Evolutionary conservation across 179 eudicot species (phyloP).

Genomic region (Silene coronaria): DNA sequence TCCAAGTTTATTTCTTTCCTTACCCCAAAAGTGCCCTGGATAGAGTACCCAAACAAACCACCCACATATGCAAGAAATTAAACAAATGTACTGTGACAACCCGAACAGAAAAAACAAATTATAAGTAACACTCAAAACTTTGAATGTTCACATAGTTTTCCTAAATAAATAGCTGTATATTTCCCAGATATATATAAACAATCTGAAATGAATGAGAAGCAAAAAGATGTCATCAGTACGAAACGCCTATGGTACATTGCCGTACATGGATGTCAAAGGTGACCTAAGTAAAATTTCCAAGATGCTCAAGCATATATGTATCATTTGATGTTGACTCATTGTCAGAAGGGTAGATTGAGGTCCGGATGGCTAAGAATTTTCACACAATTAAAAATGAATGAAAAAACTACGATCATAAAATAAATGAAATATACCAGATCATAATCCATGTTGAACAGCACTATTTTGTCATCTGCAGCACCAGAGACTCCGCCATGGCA

Average conservation of each 20-base stretch:
- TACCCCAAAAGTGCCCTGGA: constrained; percentile 58
- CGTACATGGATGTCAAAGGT: neutral
- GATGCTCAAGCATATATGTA: neutral
- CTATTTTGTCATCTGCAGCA: constrained; percentile 73
- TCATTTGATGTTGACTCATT: neutral
- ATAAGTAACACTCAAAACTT: neutral
- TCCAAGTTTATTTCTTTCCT: constrained; percentile 81
- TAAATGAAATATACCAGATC: constrained; percentile 39
- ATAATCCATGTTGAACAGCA: constrained; percentile 52
- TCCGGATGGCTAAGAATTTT: neutral
- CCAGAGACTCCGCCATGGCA: constrained; percentile 78
- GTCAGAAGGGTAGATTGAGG: neutral
- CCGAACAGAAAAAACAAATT: neutral
- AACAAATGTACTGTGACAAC: neutral
- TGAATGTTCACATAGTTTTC: neutral
- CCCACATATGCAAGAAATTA: neutral
- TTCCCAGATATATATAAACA: neutral
- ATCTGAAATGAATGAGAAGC: constrained; percentile 1
- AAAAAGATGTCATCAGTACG: neutral
- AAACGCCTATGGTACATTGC: neutral
- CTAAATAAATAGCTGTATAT: neutral
- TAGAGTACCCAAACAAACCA: constrained; percentile 16
- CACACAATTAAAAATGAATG: neutral
- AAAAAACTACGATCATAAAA: neutral
- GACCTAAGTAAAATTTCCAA: neutral